Percentiles rank a stretch among this genome's conserved stretches.
These are phyloP conservation scores for Cryptosporidium xiaoi DNA, from an alignment of 169 alveolate species.

Conservation along the genomic window DNA sequence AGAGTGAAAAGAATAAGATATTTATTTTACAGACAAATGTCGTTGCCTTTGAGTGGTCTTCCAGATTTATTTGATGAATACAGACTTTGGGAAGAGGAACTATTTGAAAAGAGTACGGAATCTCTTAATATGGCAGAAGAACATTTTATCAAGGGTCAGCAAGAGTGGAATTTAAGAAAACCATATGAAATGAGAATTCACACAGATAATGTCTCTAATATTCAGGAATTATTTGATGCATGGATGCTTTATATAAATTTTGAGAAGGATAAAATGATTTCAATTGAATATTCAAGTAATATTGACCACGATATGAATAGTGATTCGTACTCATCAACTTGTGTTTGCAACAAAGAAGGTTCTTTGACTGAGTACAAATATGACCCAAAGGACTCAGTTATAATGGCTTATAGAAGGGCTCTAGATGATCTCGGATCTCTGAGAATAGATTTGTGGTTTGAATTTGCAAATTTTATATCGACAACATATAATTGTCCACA, in stretches of 20 bases:
- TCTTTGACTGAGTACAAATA: conserved; percentile 11
- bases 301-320: neutral
- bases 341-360: neutral
- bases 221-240: conserved; percentile 64
- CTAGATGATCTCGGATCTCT: conserved; percentile 70
- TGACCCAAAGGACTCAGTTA: conserved; percentile 49
- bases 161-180: conserved; percentile 62
- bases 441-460: conserved; percentile 67
- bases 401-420: conserved; percentile 73
- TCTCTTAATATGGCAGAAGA: conserved; percentile 39
- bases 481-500: conserved; percentile 70
- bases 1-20: conserved; percentile 61
- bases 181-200: conserved; percentile 67
- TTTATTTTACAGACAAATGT: conserved; percentile 77
- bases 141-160: conserved; percentile 42
- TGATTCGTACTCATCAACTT: neutral
- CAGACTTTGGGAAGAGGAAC: conserved; percentile 75
- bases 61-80: conserved; percentile 79
- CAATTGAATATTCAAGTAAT: conserved; percentile 57
- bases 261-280: conserved; percentile 66
- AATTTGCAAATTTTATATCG: conserved; percentile 63
- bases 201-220: conserved; percentile 62
- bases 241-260: conserved; percentile 65
- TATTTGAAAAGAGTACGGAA: conserved; percentile 23
- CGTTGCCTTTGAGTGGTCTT: conserved; percentile 77